A percentile compares a stretch with the other conserved stretches of the same genome.
These are phyloP conservation scores for Fonsecaea pugnacius DNA, from an alignment of 2,329 filamentous ascomycete species.

Conservation along the genomic window DNA sequence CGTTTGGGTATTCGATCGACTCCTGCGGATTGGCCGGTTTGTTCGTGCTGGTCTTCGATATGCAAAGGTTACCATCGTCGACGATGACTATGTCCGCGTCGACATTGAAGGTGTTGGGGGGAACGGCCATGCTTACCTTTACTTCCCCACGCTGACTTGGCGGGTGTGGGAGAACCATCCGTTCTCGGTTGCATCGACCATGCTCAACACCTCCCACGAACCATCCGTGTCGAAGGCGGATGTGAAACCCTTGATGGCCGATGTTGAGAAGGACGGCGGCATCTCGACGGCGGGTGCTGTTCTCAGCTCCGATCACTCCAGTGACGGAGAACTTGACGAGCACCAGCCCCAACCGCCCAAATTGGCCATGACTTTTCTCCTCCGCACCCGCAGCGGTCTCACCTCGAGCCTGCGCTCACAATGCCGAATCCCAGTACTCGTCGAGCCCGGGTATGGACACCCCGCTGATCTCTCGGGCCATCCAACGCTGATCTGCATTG, in stretches of 20 bases:
- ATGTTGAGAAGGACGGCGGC: background rate
- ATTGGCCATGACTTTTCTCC: conserved; percentile 7
- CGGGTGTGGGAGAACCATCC: conserved; percentile 43
- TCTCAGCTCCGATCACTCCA: background rate
- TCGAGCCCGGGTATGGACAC: conserved; percentile 14
- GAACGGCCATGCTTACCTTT: conserved; percentile 25
- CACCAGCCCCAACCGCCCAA: background rate
- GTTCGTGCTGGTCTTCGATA: conserved; percentile 47
- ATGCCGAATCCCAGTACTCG: conserved; percentile 37
- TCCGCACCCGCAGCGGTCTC: conserved; percentile 38
- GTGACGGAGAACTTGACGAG: background rate
- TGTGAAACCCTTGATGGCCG: background rate
- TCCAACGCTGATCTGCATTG: conserved; percentile 48
- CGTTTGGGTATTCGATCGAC: conserved; percentile 55
- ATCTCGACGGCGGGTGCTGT: background rate
- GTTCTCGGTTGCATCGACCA: conserved; percentile 44
- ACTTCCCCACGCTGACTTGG: conserved; percentile 35
- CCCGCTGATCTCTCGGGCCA: conserved; percentile 1
- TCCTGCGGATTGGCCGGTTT: conserved; percentile 48
- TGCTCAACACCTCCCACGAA: background rate
- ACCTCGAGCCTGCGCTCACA: conserved; percentile 42
- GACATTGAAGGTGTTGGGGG: conserved; percentile 38
- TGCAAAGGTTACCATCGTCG: conserved; percentile 40
- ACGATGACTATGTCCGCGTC: conserved; percentile 41
- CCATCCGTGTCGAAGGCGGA: background rate